phyloP scores from a whole-genome alignment of 2,329 filamentous ascomycete genomes.

The Ophiocordyceps australis region DNA sequence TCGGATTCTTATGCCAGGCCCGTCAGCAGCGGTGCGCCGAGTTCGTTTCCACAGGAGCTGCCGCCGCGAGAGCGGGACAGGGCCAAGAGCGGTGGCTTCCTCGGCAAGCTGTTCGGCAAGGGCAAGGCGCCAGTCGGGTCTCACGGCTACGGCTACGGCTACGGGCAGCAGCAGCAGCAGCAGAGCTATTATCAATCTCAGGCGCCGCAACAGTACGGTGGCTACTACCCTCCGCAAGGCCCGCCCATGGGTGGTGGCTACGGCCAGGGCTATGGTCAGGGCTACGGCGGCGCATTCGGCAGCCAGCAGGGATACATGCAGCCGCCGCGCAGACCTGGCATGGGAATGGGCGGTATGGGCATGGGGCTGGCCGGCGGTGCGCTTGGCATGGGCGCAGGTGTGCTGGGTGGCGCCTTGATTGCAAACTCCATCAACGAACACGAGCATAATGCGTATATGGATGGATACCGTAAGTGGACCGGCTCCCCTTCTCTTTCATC shows the following conservation, averaged over 20 bases:
- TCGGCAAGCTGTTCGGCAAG: slow-evolving; percentile 35
- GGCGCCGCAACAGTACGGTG: slow-evolving; percentile 7
- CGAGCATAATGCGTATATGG: slow-evolving; percentile 35
- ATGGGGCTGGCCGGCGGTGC: slow-evolving; percentile 60
- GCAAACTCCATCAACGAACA: slow-evolving; percentile 47
- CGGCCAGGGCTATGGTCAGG: slow-evolving; percentile 12
- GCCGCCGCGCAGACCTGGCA: slow-evolving; percentile 21
- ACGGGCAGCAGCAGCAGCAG: slow-evolving; percentile 4
- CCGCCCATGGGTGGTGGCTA: slow-evolving; percentile 5
- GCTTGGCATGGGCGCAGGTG: slow-evolving; percentile 62
- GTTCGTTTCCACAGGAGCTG: slow-evolving; percentile 21
- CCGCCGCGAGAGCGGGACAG: slow-evolving; percentile 21
- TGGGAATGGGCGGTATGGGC: slow-evolving; percentile 14
- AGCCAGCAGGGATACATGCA: slow-evolving; percentile 8
- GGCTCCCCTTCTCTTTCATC: no score
- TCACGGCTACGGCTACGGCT: slow-evolving; percentile 9
- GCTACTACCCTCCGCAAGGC: slow-evolving; percentile 1
- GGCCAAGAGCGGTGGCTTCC: slow-evolving; percentile 20
- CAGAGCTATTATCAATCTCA: slow-evolving; percentile 9
- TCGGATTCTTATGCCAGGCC: neutral
- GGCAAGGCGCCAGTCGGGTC: slow-evolving; percentile 7
- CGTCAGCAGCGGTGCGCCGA: neutral
- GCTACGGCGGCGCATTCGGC: slow-evolving; percentile 7
- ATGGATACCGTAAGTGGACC: slow-evolving; percentile 21
- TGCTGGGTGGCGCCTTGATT: slow-evolving; percentile 61